These are phyloP conservation scores for Didymella exigua DNA, from an alignment of 2,329 filamentous ascomycete genomes.

Conservation along the genomic window DNA sequence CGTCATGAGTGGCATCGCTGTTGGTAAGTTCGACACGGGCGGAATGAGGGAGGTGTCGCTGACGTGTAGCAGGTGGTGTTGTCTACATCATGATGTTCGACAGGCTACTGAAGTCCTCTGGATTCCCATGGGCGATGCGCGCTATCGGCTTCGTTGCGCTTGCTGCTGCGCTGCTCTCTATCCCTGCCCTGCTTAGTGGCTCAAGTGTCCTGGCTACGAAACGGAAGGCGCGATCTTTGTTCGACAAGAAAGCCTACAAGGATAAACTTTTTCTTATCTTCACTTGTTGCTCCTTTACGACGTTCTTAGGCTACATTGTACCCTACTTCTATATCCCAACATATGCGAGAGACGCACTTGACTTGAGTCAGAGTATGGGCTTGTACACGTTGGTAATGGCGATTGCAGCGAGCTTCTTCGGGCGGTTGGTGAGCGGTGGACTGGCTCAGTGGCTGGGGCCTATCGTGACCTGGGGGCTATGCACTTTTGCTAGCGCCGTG, in stretches of 20 bases:
- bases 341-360: conserved; percentile 40
- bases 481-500: conserved; percentile 36
- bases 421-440: conserved; percentile 36
- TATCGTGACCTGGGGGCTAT: conserved; percentile 44
- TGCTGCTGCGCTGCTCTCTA: conserved; percentile 37
- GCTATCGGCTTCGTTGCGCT: conserved; percentile 45
- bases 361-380: conserved; percentile 35
- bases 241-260: conserved; percentile 41
- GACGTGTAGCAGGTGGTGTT: conserved; percentile 36
- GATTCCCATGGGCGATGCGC: conserved; percentile 47
- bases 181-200: conserved; percentile 44
- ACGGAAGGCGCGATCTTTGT: conserved; percentile 40
- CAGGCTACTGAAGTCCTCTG: conserved; percentile 29
- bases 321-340: conserved; percentile 49
- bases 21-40: conserved; percentile 32
- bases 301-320: conserved; percentile 47
- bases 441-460: conserved; percentile 42
- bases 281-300: conserved; percentile 41
- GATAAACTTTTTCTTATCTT: conserved; percentile 46
- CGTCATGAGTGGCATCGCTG: conserved; percentile 48
- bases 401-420: conserved; percentile 46
- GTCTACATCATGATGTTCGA: conserved; percentile 48
- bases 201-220: conserved; percentile 33
- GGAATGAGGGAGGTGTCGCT: background rate
- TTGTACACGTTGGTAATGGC: conserved; percentile 43